Conservation (phyloP, 805 yeast genomes). For the Yamadazyma akitaensis region DNA sequence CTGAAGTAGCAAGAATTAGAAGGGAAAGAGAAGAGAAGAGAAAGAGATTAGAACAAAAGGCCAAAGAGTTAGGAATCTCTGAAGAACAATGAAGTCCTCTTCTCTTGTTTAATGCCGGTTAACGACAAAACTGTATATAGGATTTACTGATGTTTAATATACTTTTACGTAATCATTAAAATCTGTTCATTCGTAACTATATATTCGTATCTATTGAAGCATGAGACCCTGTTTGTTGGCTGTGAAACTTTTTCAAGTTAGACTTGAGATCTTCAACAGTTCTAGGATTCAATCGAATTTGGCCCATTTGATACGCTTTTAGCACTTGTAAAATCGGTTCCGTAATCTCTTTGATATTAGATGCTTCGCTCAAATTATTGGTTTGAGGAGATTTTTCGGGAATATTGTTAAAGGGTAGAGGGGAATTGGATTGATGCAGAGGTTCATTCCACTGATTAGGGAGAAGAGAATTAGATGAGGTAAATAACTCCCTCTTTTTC, state of each 20-base stretch:
- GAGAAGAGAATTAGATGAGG: neutral
- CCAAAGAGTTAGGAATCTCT: constrained; percentile 64
- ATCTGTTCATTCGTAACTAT: neutral
- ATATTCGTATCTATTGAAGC: too few species aligned
- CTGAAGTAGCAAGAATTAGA: constrained; percentile 84
- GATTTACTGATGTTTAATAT: neutral
- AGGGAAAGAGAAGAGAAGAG: constrained; percentile 73
- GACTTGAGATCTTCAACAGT: constrained; percentile 26
- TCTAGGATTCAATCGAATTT: constrained; percentile 17
- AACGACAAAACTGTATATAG: neutral
- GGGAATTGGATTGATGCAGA: constrained; percentile 13
- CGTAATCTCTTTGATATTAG: constrained; percentile 11
- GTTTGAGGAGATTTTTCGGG: constrained; percentile 8
- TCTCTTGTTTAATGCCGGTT: neutral
- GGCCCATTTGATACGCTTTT: constrained; percentile 18
- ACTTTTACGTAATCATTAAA: neutral
- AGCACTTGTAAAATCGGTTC: constrained; percentile 17
- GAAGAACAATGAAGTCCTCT: constrained; percentile 26
- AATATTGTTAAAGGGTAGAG: constrained; percentile 10
- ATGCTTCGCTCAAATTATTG: constrained; percentile 5
- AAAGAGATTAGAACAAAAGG: constrained; percentile 65
- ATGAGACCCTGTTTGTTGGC: constrained; percentile 2
- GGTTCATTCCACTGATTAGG: constrained; percentile 15
- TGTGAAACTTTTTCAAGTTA: constrained; percentile 15
- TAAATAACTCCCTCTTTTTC: neutral